These are phyloP conservation scores for Xylaria digitata DNA, from an alignment of 2,329 filamentous ascomycete species.

Conservation along the genomic window DNA sequence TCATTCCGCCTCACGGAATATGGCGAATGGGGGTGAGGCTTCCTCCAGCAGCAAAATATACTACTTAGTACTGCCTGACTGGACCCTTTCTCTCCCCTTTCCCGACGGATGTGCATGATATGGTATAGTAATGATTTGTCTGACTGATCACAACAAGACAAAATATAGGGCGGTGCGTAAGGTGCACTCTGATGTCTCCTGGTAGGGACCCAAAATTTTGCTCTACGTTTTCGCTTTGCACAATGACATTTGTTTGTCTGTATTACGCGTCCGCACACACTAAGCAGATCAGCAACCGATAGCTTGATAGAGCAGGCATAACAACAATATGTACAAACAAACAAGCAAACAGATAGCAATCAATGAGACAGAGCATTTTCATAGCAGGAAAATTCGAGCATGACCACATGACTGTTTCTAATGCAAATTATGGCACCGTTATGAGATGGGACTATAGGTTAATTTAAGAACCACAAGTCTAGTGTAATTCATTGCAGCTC, in stretches of 20 bases:
- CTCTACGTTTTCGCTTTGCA: constrained; percentile 30
- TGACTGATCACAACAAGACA: constrained; percentile 16
- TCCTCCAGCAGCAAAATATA: constrained; percentile 5
- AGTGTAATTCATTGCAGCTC: neutral
- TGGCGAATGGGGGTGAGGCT: constrained; percentile 4
- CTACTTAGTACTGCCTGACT: constrained; percentile 7
- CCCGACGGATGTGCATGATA: constrained; percentile 13
- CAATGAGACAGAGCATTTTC: constrained; percentile 32
- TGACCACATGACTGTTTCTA: neutral
- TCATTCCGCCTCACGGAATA: constrained; percentile 13
- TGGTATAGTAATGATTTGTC: constrained; percentile 18
- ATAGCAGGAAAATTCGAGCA: neutral
- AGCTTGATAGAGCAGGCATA: constrained; percentile 19
- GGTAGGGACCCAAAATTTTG: constrained; percentile 23
- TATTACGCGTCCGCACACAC: constrained; percentile 16
- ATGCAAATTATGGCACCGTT: neutral
- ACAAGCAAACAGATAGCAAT: constrained; percentile 28
- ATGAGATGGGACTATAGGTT: neutral
- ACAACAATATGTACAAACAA: constrained; percentile 30
- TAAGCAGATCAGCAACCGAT: constrained; percentile 6
- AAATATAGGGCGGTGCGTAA: constrained; percentile 15
- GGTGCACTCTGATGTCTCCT: constrained; percentile 6
- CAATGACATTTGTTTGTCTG: constrained; percentile 11
- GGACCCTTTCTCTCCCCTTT: constrained; percentile 8
- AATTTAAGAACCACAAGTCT: neutral